Base-by-base conservation (phyloP, 2,329 filamentous ascomycete genomes). In the Pezicula radicicola region DNA sequence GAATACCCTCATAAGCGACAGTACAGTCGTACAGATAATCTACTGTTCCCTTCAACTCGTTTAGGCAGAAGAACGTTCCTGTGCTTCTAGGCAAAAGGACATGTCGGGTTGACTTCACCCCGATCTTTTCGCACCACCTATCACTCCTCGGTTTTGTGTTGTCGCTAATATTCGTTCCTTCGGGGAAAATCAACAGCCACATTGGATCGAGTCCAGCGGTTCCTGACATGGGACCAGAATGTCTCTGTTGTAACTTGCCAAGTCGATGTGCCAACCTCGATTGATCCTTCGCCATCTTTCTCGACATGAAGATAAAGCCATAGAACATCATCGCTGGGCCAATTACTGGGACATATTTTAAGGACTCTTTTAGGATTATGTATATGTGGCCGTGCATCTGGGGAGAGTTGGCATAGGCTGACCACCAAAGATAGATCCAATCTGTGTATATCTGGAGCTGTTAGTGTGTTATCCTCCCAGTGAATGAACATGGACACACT, bases 381-480 rank as follows among this genome's bases (percentile, higher is more conserved):
- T 91, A 95, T 63, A 96, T 79, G 65, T 91, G 87, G 10, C 91
- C 91, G 63, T 94, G 88, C 82, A 91, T 90, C 49, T 80, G 79
- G 52, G 88, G 88, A 2, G 62, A 68, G 64, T 85, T 86, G 25
- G 88, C 90, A 63, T 96, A 96, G n/a, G 85, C 89, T 25, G 91
- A 85, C 91, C 91, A 96, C 91, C 91, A 96, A 7, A 96, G 80
- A 66, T 96, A 96, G 8, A 95, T 72, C 91, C 90, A 96, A 71
- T 96, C 90, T 8, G 90, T 93, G 66, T 96, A 95, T 48, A 95
- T 85, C 80, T 80, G 59, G 21, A 25, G 13, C 42, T 33, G 59
- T 64, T 54, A 66, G 65, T 45, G 52, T 19, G 4, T 33, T 27
- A 18, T 42, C 9, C 46, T 5, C 19, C 6, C 27, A 13, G 6